Evolutionary conservation across 441 rosid species (phyloP), one percentile per base, ranked within the genome.

Genomic region (Dalechampia spathulata): DNA sequence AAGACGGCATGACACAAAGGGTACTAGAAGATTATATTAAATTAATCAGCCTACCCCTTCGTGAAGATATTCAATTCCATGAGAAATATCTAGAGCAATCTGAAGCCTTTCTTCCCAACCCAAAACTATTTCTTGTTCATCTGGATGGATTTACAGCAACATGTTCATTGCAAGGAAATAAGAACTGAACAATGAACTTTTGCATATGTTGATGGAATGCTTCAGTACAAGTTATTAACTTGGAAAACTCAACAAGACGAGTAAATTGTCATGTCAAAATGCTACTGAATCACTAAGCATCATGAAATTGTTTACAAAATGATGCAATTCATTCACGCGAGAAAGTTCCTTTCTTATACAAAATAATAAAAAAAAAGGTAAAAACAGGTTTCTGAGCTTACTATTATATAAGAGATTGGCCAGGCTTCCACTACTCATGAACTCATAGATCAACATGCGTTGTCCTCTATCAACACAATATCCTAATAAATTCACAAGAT

Each of bases 391-490:
- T 52, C 20, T 40, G 52, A 71, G 62, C 94, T 83, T 72, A 83
- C 97, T 58, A n/a, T n/a, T n/a, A 63, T 93, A 81, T 55, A 90
- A 69, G 70, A 71, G 81, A 75, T 80, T 83, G 68, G 83, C 91
- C 75, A 90, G 71, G 72, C 97, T 94, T 52, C 97, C 96, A 41
- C 82, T 93, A 74, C 86, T 85, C 99, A 94, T 93, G 88, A 81
- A 90, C 83, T 85, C 95, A 55, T 94, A 90, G 27, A 94, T 75
- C 66, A 94, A 61, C 84, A 94, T 90, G 67, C 44, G 73, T 16
- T 80, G 81, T 57, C 91, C 94, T 78, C 87, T 94, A 53, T 94
- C 96, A 2, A 79, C 76, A 57, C 96, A 87, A 73, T 84, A 86
- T 55, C 99, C 97, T 28, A 83, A 60, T 77, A 94, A 75, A 75